Evolutionary conservation across 2,329 filamentous ascomycete genomes (phyloP).

Genomic region (Chrysoporthe cubensis): DNA sequence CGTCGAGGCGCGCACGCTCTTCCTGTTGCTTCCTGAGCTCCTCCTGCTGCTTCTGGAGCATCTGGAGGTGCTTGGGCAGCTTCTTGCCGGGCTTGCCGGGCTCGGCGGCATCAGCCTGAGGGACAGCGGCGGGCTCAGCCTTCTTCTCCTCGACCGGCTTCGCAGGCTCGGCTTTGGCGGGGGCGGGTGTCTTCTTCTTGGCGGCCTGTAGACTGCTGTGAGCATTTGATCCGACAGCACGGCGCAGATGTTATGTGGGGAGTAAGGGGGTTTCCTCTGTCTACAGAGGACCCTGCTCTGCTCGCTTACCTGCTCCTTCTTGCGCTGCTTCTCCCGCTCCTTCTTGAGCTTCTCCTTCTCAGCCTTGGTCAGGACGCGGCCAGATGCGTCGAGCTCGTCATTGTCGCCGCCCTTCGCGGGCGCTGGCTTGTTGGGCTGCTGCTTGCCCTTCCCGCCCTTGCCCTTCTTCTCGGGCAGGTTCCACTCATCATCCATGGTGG

Average conservation of each 20-base stretch:
- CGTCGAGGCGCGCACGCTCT: constrained; percentile 59
- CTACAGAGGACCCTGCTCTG: background rate
- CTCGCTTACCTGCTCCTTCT: constrained; percentile 84
- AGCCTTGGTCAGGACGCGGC: constrained; percentile 88
- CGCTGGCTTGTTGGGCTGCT: constrained; percentile 49
- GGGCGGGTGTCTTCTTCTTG: constrained; percentile 74
- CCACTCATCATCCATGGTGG: constrained; percentile 83
- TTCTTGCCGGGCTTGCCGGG: constrained; percentile 72
- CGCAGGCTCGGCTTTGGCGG: constrained; percentile 54
- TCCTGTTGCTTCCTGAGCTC: constrained; percentile 69
- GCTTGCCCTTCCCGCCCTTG: constrained; percentile 61
- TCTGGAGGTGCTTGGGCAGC: constrained; percentile 72
- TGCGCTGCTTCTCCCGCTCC: constrained; percentile 96
- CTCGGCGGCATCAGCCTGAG: constrained; percentile 37
- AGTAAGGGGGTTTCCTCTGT: no score
- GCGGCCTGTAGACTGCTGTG: constrained; percentile 60
- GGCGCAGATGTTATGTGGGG: background rate
- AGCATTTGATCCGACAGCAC: background rate
- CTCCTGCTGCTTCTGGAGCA: constrained; percentile 83
- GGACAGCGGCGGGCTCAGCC: constrained; percentile 42
- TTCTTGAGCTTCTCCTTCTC: constrained; percentile 99
- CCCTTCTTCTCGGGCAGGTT: constrained; percentile 77
- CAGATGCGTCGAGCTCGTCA: constrained; percentile 58
- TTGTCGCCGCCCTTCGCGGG: constrained; percentile 45
- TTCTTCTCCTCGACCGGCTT: constrained; percentile 58